Evolutionary conservation across 202 grass and related monocot species (phyloP).

Genomic region (Setaria italica): DNA sequence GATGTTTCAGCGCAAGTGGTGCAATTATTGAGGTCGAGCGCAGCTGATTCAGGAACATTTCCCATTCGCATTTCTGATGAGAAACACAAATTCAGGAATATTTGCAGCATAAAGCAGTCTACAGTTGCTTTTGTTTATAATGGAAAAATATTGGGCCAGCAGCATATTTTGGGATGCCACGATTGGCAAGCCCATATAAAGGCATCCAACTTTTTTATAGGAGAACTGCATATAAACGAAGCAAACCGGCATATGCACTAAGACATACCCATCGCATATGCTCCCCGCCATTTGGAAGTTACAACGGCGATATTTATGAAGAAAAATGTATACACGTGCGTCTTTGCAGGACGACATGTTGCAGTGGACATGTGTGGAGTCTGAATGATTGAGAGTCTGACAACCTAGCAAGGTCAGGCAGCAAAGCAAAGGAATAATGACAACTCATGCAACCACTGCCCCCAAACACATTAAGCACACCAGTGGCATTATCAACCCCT

Average conservation of each 20-base stretch:
- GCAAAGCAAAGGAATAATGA: slow-evolving; percentile 25
- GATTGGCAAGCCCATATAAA: not conserved
- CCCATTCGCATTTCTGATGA: not conserved
- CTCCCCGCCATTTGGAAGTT: not conserved
- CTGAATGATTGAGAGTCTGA: slow-evolving; percentile 21
- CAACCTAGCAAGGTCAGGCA: slow-evolving; percentile 5
- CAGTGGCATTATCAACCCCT: slow-evolving; percentile 16
- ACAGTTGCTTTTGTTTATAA: not conserved
- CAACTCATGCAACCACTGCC: slow-evolving; percentile 30
- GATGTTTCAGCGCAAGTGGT: not conserved
- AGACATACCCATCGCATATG: not conserved
- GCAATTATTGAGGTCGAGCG: not conserved
- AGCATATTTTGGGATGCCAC: not conserved
- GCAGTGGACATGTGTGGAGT: not conserved
- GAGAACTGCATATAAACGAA: not conserved
- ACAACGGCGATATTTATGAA: not conserved
- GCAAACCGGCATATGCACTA: not conserved
- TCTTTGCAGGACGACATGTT: not conserved
- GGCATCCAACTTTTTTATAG: too few species aligned
- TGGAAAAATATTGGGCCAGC: not conserved
- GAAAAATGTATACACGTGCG: not conserved
- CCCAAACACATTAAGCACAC: not conserved
- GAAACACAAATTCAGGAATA: not conserved
- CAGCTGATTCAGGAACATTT: not conserved
- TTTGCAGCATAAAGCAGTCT: not conserved